These are phyloP conservation scores for Kernera saxatilis DNA, from an alignment of 345 rosid genomes.

Conservation along the genomic window DNA sequence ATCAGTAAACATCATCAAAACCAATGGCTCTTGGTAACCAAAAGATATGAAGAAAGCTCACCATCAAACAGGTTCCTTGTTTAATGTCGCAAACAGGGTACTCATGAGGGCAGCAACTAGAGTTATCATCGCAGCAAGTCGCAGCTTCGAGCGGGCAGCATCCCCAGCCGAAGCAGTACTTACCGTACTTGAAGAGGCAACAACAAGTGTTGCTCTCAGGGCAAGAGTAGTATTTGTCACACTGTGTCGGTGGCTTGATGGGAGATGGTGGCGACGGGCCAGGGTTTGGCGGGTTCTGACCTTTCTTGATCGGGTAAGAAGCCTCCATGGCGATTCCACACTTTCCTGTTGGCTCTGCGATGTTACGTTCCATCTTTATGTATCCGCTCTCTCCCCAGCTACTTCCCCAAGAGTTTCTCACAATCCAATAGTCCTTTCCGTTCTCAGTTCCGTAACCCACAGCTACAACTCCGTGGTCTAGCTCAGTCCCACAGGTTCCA, in stretches of 20 bases:
- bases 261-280: constrained; percentile 97
- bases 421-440: constrained; percentile 78
- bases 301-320: constrained; percentile 79
- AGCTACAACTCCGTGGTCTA: constrained; percentile 88
- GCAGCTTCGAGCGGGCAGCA: constrained; percentile 91
- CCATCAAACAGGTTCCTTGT: constrained; percentile 65
- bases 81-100: constrained; percentile 64
- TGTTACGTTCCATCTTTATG: constrained; percentile 63
- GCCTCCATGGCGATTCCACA: constrained; percentile 90
- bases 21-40: not conserved
- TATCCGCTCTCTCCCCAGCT: constrained; percentile 89
- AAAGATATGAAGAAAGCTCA: constrained; percentile 21
- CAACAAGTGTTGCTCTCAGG: constrained; percentile 84
- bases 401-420: constrained; percentile 77
- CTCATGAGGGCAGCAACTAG: constrained; percentile 86
- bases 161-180: constrained; percentile 82
- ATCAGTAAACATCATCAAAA: not conserved
- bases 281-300: constrained; percentile 89
- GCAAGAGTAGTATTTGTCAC: constrained; percentile 64
- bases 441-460: constrained; percentile 88
- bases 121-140: constrained; percentile 74
- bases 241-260: constrained; percentile 57
- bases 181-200: constrained; percentile 55
- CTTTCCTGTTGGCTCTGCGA: constrained; percentile 42
- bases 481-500: constrained; percentile 63